Conservation (phyloP, 2,329 filamentous ascomycete genomes). For the Botrytis hyacinthi region DNA sequence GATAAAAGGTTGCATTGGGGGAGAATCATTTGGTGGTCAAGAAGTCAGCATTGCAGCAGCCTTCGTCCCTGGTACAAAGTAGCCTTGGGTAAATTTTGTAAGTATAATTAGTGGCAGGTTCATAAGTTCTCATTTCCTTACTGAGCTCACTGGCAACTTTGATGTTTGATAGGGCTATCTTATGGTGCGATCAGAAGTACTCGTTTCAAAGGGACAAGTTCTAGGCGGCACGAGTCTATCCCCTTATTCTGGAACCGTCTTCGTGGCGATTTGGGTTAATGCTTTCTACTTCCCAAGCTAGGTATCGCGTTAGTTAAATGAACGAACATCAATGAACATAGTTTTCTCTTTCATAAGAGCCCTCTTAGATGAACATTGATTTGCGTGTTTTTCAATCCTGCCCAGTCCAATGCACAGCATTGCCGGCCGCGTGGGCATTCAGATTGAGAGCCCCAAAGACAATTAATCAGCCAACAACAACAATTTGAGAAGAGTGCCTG, state of each 20-base stretch:
- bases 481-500: neutral
- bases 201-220: neutral
- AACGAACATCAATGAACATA: neutral
- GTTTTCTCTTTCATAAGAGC: neutral
- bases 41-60: slow-evolving; percentile 7
- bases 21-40: neutral
- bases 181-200: neutral
- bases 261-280: neutral
- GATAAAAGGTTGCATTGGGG: neutral
- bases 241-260: neutral
- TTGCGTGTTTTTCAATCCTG: neutral
- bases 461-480: neutral
- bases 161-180: neutral
- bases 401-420: neutral
- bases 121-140: neutral
- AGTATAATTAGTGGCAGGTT: neutral
- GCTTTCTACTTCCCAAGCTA: neutral
- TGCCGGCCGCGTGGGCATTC: neutral
- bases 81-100: neutral
- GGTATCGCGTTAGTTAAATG: neutral
- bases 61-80: slow-evolving; percentile 7
- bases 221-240: neutral
- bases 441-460: neutral
- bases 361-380: neutral
- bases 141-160: neutral